A percentile compares a stretch with the other conserved stretches of the same genome.
phyloP scores from a whole-genome alignment of 2,329 filamentous ascomycete species.

The Rugonectria rugulosa region DNA sequence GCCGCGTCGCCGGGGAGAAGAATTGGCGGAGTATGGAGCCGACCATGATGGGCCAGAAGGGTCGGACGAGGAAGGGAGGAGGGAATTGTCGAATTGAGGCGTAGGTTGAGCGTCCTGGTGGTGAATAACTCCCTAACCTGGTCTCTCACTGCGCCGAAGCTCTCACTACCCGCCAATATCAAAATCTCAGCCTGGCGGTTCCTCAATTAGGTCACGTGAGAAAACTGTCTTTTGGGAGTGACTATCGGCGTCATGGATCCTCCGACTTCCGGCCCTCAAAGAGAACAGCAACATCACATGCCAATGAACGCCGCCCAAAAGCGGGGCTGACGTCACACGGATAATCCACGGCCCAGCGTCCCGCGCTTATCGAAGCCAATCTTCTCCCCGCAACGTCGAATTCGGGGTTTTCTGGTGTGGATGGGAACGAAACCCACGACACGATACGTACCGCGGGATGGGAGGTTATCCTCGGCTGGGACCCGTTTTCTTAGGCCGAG shows the following conservation, averaged over 20 bases:
- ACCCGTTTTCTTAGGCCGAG: conserved; percentile 15
- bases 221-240: too few species aligned
- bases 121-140: conserved; percentile 25
- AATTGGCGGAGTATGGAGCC: conserved; percentile 46
- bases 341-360: conserved; percentile 33
- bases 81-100: conserved; percentile 33
- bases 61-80: not conserved
- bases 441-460: conserved; percentile 16
- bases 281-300: conserved; percentile 30
- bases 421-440: too few species aligned
- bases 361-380: not conserved
- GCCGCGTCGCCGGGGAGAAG: conserved; percentile 43
- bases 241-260: conserved; percentile 13
- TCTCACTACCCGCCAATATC: conserved; percentile 22
- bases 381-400: conserved; percentile 26
- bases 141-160: conserved; percentile 24
- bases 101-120: too few species aligned
- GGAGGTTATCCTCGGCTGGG: conserved; percentile 27
- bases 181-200: conserved; percentile 36
- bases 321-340: conserved; percentile 37
- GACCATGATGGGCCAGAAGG: conserved; percentile 43
- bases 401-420: not conserved
- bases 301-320: not conserved
- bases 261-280: conserved; percentile 13
- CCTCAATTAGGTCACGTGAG: conserved; percentile 26